Conservation (phyloP, 108 stramenopile genomes). For the Discostella stelligeroides region DNA sequence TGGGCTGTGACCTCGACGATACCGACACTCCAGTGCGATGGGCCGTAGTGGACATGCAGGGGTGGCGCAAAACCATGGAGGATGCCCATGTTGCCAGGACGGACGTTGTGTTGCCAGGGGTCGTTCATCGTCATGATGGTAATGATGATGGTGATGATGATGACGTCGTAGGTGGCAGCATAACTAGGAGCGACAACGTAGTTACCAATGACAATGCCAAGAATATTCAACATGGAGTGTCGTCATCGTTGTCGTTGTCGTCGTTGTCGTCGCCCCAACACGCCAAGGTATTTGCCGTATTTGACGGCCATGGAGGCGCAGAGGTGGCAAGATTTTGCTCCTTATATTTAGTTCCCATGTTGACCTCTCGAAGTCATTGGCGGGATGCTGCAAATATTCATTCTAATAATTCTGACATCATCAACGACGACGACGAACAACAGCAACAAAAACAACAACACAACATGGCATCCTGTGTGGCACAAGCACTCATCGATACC, state of each 20-base stretch:
- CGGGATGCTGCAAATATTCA: slow-evolving; percentile 11
- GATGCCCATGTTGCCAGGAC: slow-evolving; percentile 93
- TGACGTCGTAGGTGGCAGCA: slow-evolving; percentile 7
- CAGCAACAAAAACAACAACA: neutral
- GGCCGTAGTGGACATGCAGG: slow-evolving; percentile 93
- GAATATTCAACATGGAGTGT: neutral
- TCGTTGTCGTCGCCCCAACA: slow-evolving; percentile 9
- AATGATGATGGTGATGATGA: slow-evolving; percentile 15
- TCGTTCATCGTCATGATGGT: slow-evolving; percentile 11
- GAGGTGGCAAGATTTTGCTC: slow-evolving; percentile 92
- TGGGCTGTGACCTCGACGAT: slow-evolving; percentile 44
- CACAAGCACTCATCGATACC: slow-evolving; percentile 59
- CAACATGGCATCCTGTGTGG: slow-evolving; percentile 46
- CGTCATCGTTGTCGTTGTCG: too few species aligned
- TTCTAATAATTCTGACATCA: slow-evolving; percentile 7
- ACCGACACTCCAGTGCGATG: slow-evolving; percentile 57
- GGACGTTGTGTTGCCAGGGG: slow-evolving; percentile 41
- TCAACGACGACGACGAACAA: too few species aligned
- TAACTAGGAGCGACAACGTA: too few species aligned
- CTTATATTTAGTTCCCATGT: slow-evolving; percentile 77
- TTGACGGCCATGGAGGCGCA: slow-evolving; percentile 94
- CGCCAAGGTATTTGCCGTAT: slow-evolving; percentile 88
- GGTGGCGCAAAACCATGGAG: slow-evolving; percentile 98
- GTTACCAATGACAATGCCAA: slow-evolving; percentile 10
- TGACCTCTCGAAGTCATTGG: slow-evolving; percentile 63